These are phyloP conservation scores for Rhynchosporium graminicola DNA, from an alignment of 2,329 filamentous ascomycete genomes.

Conservation along the genomic window DNA sequence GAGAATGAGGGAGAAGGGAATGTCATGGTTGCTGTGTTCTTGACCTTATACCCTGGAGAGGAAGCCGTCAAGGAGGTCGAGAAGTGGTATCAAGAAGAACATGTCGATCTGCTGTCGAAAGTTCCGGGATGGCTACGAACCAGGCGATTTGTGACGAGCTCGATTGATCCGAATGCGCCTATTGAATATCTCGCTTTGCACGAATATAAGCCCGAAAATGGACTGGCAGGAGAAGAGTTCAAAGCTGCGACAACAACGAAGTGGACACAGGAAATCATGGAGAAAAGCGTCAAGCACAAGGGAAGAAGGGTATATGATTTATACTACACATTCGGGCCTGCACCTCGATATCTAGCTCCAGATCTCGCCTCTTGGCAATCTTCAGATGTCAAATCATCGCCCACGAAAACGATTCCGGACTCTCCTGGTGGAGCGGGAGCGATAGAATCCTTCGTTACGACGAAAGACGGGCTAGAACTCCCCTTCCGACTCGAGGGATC, in stretches of 20 bases:
- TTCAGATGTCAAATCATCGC: slow-evolving; percentile 48
- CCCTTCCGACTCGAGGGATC: slow-evolving; percentile 78
- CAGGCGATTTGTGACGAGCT: slow-evolving; percentile 67
- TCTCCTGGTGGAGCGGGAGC: slow-evolving; percentile 50
- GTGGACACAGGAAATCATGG: slow-evolving; percentile 60
- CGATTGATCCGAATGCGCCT: slow-evolving; percentile 57
- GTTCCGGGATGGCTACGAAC: slow-evolving; percentile 79
- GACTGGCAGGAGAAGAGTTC: slow-evolving; percentile 64
- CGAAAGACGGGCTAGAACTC: slow-evolving; percentile 66
- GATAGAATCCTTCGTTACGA: slow-evolving; percentile 68
- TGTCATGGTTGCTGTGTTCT: slow-evolving; percentile 62
- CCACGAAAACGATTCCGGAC: slow-evolving; percentile 38
- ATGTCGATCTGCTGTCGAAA: slow-evolving; percentile 69
- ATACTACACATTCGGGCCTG: slow-evolving; percentile 79
- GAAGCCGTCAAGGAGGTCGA: slow-evolving; percentile 58
- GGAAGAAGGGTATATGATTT: slow-evolving; percentile 65
- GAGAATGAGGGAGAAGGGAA: slow-evolving; percentile 60
- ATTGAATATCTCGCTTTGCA: slow-evolving; percentile 67
- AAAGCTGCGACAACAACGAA: slow-evolving; percentile 63
- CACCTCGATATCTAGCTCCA: slow-evolving; percentile 63
- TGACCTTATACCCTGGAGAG: slow-evolving; percentile 54
- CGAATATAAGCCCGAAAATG: slow-evolving; percentile 70
- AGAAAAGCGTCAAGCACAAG: slow-evolving; percentile 58
- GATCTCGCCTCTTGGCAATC: slow-evolving; percentile 40
- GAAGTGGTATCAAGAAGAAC: slow-evolving; percentile 76